Base-by-base conservation (phyloP, 495 filamentous ascomycete genomes). In the Tuber brumale region DNA sequence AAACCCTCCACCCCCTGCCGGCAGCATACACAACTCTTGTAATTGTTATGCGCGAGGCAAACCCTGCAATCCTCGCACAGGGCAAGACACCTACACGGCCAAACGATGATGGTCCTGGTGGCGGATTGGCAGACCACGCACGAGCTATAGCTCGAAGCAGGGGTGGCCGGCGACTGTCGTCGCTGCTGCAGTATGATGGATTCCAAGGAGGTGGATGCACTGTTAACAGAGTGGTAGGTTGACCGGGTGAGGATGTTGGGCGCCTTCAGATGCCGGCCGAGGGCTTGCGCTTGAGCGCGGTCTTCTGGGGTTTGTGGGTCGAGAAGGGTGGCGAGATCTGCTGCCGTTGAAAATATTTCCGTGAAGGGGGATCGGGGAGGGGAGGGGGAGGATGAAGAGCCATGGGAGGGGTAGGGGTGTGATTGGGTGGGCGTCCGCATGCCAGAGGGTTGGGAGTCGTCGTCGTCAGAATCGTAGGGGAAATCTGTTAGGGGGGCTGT, bases 21-120 rank as follows among this genome's bases (percentile, higher is more conserved):
- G 83, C 95, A 98, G 78, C 95, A 97, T 35, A 97, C 94, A 79
- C 95, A 99, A 80, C 91, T 95, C 69, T 93, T 91, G 81, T 95
- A 97, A 84, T 98, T 98, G 81, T 97, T 97, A 92, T 96, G 92
- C 12, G 95, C 95, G 44, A 99, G 88, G 73, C 92, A 93, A 39
- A 99, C 91, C 31, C 95, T 87, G 84, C 95, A 98, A 74, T 98
- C 95, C 82, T 99, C 95, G 81, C 95, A 98, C 39, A 97, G 86
- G 76, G 93, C 94, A 69, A 99, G 87, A 83, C 95, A 99, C 31
- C 96, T 90, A 82, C 95, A 99, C 3, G 95, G 95, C 96, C 96
- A 98, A 5, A 97, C 92, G 74, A 99, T 91, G 72, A 98, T 92
- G 7, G 92, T 97, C 37, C 95, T 88, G 27, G 94, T 92, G n/a